These are phyloP conservation scores for Diaporthe sp. DNA, from an alignment of 2,329 filamentous ascomycete species.

Conservation along the genomic window DNA sequence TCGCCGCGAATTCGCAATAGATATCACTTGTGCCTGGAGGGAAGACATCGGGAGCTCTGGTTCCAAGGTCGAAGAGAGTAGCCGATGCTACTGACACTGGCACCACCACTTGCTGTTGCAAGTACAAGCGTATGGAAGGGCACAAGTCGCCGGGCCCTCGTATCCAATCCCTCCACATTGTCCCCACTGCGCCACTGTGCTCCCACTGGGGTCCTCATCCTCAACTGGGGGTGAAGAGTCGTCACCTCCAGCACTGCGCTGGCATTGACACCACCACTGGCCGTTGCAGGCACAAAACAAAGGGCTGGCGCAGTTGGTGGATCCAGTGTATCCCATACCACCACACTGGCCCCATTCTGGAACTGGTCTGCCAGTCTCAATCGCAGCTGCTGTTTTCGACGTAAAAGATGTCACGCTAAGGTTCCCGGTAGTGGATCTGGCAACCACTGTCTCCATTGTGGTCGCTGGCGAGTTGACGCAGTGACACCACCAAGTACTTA, in stretches of 20 bases:
- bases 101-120: slow-evolving; percentile 32
- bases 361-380: slow-evolving; percentile 36
- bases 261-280: slow-evolving; percentile 48
- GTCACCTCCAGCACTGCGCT: slow-evolving; percentile 17
- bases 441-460: slow-evolving; percentile 1
- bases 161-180: slow-evolving; percentile 31
- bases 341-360: slow-evolving; percentile 51
- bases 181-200: slow-evolving; percentile 22
- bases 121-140: slow-evolving; percentile 24
- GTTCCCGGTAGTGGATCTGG: neutral
- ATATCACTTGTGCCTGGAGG: neutral
- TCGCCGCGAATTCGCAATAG: neutral
- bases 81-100: slow-evolving; percentile 26
- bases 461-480: slow-evolving; percentile 38
- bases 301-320: slow-evolving; percentile 46
- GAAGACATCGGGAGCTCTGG: neutral
- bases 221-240: neutral
- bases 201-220: neutral
- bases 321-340: slow-evolving; percentile 46
- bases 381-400: slow-evolving; percentile 23
- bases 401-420: neutral
- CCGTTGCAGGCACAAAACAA: slow-evolving; percentile 43
- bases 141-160: slow-evolving; percentile 24
- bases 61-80: neutral
- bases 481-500: slow-evolving; percentile 46